Conservation (phyloP, 2,329 filamentous ascomycete genomes). For the Xylariaceae sp. region DNA sequence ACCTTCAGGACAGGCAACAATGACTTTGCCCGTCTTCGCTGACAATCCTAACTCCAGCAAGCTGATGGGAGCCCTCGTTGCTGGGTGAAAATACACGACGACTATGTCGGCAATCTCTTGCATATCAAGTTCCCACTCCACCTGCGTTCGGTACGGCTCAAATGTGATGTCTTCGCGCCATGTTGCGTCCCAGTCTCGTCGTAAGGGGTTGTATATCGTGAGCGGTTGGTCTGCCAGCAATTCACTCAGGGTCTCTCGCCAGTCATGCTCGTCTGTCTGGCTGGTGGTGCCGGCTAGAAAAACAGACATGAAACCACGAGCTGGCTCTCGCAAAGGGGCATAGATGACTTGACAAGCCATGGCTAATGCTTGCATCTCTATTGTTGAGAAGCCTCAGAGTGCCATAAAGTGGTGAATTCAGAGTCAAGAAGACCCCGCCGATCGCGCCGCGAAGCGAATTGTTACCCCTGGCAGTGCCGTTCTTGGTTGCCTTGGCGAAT, state of each 20-base stretch:
- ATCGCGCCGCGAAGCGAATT: background rate
- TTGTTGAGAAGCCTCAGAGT: background rate
- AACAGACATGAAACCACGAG: constrained; percentile 33
- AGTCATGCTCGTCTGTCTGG: constrained; percentile 38
- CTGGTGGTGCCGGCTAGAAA: constrained; percentile 58
- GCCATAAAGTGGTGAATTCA: background rate
- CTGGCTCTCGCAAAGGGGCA: constrained; percentile 27
- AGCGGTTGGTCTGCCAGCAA: constrained; percentile 42
- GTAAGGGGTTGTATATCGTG: constrained; percentile 53
- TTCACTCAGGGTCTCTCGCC: constrained; percentile 44
- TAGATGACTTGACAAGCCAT: constrained; percentile 28
- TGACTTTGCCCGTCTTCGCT: constrained; percentile 37
- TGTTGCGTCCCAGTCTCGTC: constrained; percentile 50
- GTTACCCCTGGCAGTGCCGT: background rate
- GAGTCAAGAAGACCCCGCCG: background rate
- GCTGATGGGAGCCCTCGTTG: constrained; percentile 50
- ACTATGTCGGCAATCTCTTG: constrained; percentile 50
- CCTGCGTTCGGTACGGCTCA: constrained; percentile 45
- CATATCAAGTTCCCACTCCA: constrained; percentile 55
- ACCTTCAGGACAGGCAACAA: constrained; percentile 48
- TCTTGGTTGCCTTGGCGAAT: background rate
- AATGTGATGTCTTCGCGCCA: constrained; percentile 47
- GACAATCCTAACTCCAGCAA: constrained; percentile 57
- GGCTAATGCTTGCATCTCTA: background rate
- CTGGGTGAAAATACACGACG: constrained; percentile 51